Base-by-base conservation (phyloP, 768 basidiomycete species). In the Fistulinella prunicolor region DNA sequence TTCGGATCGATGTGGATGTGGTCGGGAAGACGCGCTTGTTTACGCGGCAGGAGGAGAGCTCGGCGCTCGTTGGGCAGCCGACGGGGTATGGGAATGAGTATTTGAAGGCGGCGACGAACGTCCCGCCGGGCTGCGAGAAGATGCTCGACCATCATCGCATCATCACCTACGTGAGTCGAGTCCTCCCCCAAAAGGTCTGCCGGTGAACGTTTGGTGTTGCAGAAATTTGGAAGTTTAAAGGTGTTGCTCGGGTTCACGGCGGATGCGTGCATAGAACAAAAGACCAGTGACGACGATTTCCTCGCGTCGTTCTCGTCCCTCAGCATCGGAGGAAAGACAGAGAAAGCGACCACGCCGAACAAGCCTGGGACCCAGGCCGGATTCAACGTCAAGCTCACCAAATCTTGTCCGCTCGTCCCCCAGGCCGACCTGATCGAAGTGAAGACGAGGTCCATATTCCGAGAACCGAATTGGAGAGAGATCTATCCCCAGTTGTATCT, bases 1-100 rank as follows among this genome's bases (percentile, higher is more conserved):
- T 89, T 58, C 71, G 88, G 17, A 85, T 91, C 52, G 86, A 91
- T 47, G 51, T 81, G 4, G 80, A 89, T 59, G 69, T 86, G 16
- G 75, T 72, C 0, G 85, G 86, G 1, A 56, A 57, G 16, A 88
- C 87, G 0, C 67, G 86, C 14, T 56, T 90, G 22, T 67, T 89
- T 56, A 81, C 78, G 46, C 70, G 87, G 1, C 70, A 44, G 19
- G 85, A 83, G 78, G 76, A 76, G 24, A 55, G 12, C 9, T 4
- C 45, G 0, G 17, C 35, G 9, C 20, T 53, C 14, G 46, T 42
- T 0, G 55, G 46, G 7, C 53, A 74, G 13, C 63, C 59, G 13
- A 72, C 70, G 17, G 68, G 65, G 1, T 89, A 70, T 61, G 85
- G 85, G 0, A 68, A 77, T 40, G 81, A 77, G 48, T 91, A 86